These are phyloP conservation scores for Angophora floribunda DNA, from an alignment of 345 rosid genomes.

Conservation along the genomic window DNA sequence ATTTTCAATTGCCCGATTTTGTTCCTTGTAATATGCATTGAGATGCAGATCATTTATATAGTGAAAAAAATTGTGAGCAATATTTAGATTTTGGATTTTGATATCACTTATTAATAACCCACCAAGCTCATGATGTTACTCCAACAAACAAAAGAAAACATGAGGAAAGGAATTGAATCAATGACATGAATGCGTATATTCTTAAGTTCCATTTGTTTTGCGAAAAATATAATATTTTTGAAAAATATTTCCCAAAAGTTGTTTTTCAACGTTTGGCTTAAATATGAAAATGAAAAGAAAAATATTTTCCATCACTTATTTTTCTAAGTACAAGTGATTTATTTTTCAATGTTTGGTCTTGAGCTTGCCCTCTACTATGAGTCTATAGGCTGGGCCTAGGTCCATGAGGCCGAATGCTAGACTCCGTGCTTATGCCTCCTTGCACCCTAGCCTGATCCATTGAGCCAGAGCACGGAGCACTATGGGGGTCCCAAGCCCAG, in stretches of 20 bases:
- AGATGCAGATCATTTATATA: neutral
- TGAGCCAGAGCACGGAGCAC: accelerated
- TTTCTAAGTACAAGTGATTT: too few species aligned
- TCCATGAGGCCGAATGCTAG: too few species aligned
- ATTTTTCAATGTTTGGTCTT: too few species aligned
- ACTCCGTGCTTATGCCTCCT: neutral
- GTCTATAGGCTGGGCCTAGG: too few species aligned
- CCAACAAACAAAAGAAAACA: neutral
- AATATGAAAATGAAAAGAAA: too few species aligned
- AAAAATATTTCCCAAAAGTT: too few species aligned
- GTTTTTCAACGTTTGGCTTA: accelerated
- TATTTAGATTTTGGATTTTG: neutral
- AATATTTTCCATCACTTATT: too few species aligned
- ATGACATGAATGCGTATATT: neutral
- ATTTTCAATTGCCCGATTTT: neutral
- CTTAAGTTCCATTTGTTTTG: too few species aligned
- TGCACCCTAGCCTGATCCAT: neutral
- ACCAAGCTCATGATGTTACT: neutral
- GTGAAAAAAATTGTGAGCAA: accelerated
- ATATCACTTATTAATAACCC: neutral
- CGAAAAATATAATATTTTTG: neutral
- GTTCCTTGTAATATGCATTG: neutral
- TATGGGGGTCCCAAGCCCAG: neutral
- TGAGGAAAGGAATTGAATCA: neutral
- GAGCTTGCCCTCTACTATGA: accelerated